Evolutionary conservation across 2,329 filamentous ascomycete species (phyloP).

Genomic region (Fusarium nurragi): DNA sequence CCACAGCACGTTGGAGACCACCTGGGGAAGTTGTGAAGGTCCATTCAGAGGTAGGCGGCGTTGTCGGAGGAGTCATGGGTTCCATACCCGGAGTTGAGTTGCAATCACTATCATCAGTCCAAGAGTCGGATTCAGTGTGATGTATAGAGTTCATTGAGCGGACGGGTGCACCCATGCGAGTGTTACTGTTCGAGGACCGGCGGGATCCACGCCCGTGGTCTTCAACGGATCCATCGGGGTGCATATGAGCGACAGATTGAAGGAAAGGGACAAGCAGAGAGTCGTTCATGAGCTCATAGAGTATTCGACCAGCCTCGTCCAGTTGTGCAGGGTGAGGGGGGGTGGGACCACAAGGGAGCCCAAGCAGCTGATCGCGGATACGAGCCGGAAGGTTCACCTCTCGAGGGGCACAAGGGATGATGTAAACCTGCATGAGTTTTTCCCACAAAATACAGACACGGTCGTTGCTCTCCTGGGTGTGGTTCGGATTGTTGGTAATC

Average conservation of each 20-base stretch:
- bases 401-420: slow-evolving; percentile 82
- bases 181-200: slow-evolving; percentile 48
- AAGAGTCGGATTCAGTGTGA: slow-evolving; percentile 58
- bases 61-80: slow-evolving; percentile 79
- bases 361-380: slow-evolving; percentile 83
- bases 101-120: slow-evolving; percentile 73
- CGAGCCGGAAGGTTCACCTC: slow-evolving; percentile 91
- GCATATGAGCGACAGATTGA: slow-evolving; percentile 65
- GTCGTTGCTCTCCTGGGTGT: slow-evolving; percentile 58
- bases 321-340: slow-evolving; percentile 80
- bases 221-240: slow-evolving; percentile 49
- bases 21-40: slow-evolving; percentile 61
- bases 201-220: slow-evolving; percentile 57
- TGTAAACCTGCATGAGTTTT: slow-evolving; percentile 89
- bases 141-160: slow-evolving; percentile 57
- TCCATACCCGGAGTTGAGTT: slow-evolving; percentile 65
- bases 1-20: slow-evolving; percentile 64
- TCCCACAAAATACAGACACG: slow-evolving; percentile 86
- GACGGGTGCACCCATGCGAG: slow-evolving; percentile 47
- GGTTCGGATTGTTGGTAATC: slow-evolving; percentile 50
- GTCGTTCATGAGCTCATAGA: slow-evolving; percentile 97
- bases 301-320: slow-evolving; percentile 84
- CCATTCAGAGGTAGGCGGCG: slow-evolving; percentile 71
- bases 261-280: slow-evolving; percentile 93
- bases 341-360: slow-evolving; percentile 60